Percentiles rank a stretch among this genome's conserved stretches.
phyloP scores from a whole-genome alignment of 2,329 filamentous ascomycete species.

The Trichocomaceae sp. region DNA sequence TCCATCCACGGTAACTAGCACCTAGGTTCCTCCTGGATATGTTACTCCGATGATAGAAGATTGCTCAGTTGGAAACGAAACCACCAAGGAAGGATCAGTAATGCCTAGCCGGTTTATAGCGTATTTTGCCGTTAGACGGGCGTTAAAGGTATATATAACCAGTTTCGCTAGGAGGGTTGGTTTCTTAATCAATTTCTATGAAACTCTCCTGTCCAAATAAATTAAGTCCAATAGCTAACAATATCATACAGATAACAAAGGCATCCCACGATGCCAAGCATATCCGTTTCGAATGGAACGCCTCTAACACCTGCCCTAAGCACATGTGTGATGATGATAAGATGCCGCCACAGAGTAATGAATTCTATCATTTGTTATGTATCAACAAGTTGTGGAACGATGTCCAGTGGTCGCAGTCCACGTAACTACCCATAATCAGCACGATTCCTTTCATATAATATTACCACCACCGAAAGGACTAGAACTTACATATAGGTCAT shows the following conservation, averaged over 20 bases:
- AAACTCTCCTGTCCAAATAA: not conserved
- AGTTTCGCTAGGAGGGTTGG: too few species aligned
- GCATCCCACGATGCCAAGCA: not conserved
- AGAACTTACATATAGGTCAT: slow-evolving; percentile 90
- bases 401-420: slow-evolving; percentile 84
- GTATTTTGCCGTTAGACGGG: too few species aligned
- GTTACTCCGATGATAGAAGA: too few species aligned
- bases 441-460: not conserved
- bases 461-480: not conserved
- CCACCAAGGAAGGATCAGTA: too few species aligned
- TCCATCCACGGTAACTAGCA: too few species aligned
- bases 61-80: too few species aligned
- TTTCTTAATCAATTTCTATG: too few species aligned
- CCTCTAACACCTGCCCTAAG: not conserved
- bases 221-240: not conserved
- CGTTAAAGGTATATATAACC: too few species aligned
- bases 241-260: not conserved
- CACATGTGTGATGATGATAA: not conserved
- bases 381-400: slow-evolving; percentile 74
- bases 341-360: not conserved
- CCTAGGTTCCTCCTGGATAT: too few species aligned
- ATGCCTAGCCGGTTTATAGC: too few species aligned
- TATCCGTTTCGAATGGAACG: not conserved
- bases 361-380: slow-evolving; percentile 60
- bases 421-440: slow-evolving; percentile 46